Evolutionary conservation across 2,329 filamentous ascomycete genomes (phyloP).

Genomic region (Tolypocladium inflatum): DNA sequence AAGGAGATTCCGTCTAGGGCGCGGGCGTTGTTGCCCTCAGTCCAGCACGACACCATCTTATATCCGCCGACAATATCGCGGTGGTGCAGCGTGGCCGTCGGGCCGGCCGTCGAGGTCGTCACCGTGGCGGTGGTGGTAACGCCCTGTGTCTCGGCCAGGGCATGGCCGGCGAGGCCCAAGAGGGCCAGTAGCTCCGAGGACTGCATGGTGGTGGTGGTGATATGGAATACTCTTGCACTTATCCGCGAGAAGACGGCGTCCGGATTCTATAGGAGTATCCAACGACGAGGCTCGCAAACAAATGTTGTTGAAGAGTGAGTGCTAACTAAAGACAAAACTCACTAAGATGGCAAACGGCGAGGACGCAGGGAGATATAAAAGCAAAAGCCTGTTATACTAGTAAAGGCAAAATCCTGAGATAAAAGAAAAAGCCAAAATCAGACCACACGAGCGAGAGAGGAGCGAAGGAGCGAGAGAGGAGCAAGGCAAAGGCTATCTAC

Average conservation of each 20-base stretch:
- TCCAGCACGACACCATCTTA: constrained; percentile 35
- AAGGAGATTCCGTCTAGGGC: constrained; percentile 30
- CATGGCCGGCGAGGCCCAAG: constrained; percentile 23
- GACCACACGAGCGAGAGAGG: not conserved
- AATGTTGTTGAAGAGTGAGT: not conserved
- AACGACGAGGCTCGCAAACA: not conserved
- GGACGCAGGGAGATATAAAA: too few relatives aligned
- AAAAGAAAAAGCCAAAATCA: not conserved
- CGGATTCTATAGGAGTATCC: not conserved
- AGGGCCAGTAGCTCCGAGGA: constrained; percentile 20
- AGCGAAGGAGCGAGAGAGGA: not conserved
- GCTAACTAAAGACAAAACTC: not conserved
- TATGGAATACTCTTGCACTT: not conserved
- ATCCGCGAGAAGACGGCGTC: not conserved
- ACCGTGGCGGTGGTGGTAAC: not conserved
- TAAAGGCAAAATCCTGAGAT: too few relatives aligned
- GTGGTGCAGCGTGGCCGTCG: constrained; percentile 13
- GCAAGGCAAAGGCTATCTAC: not conserved
- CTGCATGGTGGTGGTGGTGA: constrained; percentile 14
- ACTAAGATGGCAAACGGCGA: too few relatives aligned
- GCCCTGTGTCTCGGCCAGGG: constrained; percentile 23
- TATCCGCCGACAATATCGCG: constrained; percentile 33
- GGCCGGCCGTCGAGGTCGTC: not conserved
- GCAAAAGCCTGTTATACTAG: too few relatives aligned
- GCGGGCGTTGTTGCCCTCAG: constrained; percentile 32